These are phyloP conservation scores for Chlorophyllum brunneum DNA, from an alignment of 768 basidiomycete species.

Conservation along the genomic window DNA sequence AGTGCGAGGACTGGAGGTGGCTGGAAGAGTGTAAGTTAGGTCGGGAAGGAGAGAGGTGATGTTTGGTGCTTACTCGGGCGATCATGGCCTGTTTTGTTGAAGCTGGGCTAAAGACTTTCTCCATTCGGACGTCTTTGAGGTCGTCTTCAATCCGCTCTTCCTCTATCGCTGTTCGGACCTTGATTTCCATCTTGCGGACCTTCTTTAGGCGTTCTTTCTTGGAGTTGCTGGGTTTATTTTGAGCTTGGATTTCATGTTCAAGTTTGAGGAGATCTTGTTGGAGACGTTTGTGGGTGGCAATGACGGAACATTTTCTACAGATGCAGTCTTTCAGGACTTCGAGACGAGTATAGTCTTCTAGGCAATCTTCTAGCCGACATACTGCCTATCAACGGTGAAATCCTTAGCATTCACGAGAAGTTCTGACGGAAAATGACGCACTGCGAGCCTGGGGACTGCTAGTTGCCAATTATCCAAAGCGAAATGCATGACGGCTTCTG, in stretches of 20 bases:
- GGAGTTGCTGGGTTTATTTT: slow-evolving; percentile 52
- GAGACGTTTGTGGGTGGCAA: slow-evolving; percentile 68
- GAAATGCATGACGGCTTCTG: slow-evolving; percentile 92
- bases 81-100: slow-evolving; percentile 93
- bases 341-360: slow-evolving; percentile 84
- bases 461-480: slow-evolving; percentile 84
- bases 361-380: slow-evolving; percentile 76
- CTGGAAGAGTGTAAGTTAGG: slow-evolving; percentile 29
- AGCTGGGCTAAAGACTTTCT: slow-evolving; percentile 68
- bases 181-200: slow-evolving; percentile 56
- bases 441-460: slow-evolving; percentile 59
- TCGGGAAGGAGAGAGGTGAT: slow-evolving; percentile 3
- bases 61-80: slow-evolving; percentile 63
- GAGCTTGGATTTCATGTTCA: slow-evolving; percentile 35
- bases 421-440: slow-evolving; percentile 32
- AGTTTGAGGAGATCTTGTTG: slow-evolving; percentile 58
- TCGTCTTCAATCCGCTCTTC: slow-evolving; percentile 83
- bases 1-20: slow-evolving; percentile 84
- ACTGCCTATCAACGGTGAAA: slow-evolving; percentile 36
- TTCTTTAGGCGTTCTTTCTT: slow-evolving; percentile 77
- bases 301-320: slow-evolving; percentile 87
- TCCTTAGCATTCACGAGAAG: not conserved
- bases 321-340: slow-evolving; percentile 90
- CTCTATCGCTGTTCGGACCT: slow-evolving; percentile 60
- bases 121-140: slow-evolving; percentile 73